phyloP scores from a whole-genome alignment of 2,329 filamentous ascomycete genomes.

The Phaeosphaeria sp. region DNA sequence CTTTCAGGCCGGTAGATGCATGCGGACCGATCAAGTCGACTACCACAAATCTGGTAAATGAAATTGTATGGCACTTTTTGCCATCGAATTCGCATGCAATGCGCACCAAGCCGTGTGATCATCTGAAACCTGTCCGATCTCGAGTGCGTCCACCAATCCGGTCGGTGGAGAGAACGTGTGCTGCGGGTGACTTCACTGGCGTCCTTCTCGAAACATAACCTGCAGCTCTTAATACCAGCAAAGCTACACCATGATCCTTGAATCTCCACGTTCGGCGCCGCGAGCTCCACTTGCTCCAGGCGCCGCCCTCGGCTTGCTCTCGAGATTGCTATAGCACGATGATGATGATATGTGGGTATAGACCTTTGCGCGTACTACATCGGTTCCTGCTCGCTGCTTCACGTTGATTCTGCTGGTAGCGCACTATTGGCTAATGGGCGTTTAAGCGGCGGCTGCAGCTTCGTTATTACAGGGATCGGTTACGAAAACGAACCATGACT shows the following conservation, averaged over 20 bases:
- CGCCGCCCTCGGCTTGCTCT: neutral
- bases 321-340: neutral
- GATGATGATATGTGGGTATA: neutral
- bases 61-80: slow-evolving; percentile 8
- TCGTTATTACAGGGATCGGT: slow-evolving; percentile 29
- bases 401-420: slow-evolving; percentile 6
- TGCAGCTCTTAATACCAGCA: slow-evolving; percentile 14
- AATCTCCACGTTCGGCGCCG: slow-evolving; percentile 16
- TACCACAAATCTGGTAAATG: slow-evolving; percentile 15
- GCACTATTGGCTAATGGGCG: slow-evolving; percentile 20
- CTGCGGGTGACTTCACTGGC: slow-evolving; percentile 5
- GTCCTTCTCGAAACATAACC: slow-evolving; percentile 16
- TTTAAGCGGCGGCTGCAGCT: slow-evolving; percentile 29
- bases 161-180: neutral
- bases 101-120: slow-evolving; percentile 4
- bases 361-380: slow-evolving; percentile 1
- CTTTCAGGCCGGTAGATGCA: slow-evolving; percentile 15
- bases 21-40: slow-evolving; percentile 9
- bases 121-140: slow-evolving; percentile 17
- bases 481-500: slow-evolving; percentile 19
- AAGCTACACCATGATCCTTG: slow-evolving; percentile 18
- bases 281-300: neutral
- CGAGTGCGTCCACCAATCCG: slow-evolving; percentile 4
- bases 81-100: slow-evolving; percentile 3
- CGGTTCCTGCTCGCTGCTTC: slow-evolving; percentile 8